Conservation (phyloP, 2,329 filamentous ascomycete genomes). For the Dichotomopilus funicola region DNA sequence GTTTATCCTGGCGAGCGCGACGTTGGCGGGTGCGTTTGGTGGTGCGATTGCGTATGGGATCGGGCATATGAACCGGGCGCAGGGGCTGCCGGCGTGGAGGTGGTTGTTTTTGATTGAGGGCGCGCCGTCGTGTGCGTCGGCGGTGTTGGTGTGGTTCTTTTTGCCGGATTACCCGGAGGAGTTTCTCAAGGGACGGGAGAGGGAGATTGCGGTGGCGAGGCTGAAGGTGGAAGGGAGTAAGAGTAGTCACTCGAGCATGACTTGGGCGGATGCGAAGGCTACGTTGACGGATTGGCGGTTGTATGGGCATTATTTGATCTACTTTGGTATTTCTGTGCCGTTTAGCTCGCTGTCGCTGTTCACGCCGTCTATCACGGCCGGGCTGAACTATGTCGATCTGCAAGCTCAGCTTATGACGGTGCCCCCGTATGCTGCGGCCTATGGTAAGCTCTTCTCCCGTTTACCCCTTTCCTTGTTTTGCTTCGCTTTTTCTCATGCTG, state of each 20-base stretch:
- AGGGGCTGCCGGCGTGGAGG: slow-evolving; percentile 60
- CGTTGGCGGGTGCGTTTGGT: slow-evolving; percentile 65
- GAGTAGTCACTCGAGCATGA: slow-evolving; percentile 56
- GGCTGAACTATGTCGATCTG: slow-evolving; percentile 45
- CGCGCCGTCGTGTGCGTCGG: slow-evolving; percentile 44
- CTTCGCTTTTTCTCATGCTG: neutral
- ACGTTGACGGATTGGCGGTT: slow-evolving; percentile 61
- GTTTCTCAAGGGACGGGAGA: slow-evolving; percentile 56
- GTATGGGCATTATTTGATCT: slow-evolving; percentile 58
- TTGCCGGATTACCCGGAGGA: slow-evolving; percentile 63
- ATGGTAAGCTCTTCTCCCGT: slow-evolving; percentile 32
- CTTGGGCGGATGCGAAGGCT: slow-evolving; percentile 61
- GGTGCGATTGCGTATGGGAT: slow-evolving; percentile 68
- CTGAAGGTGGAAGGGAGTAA: slow-evolving; percentile 43
- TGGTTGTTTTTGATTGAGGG: slow-evolving; percentile 57
- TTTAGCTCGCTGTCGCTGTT: slow-evolving; percentile 57
- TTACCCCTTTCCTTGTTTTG: neutral
- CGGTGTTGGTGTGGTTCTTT: slow-evolving; percentile 50
- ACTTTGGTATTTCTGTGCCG: slow-evolving; percentile 45
- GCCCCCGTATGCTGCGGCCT: slow-evolving; percentile 57
- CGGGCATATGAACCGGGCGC: slow-evolving; percentile 60
- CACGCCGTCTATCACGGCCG: slow-evolving; percentile 53
- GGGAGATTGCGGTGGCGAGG: slow-evolving; percentile 43
- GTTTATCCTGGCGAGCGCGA: slow-evolving; percentile 62
- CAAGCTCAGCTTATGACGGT: slow-evolving; percentile 60